Base-by-base conservation (phyloP, 2,329 filamentous ascomycete species). In the Fusarium scirpi region DNA sequence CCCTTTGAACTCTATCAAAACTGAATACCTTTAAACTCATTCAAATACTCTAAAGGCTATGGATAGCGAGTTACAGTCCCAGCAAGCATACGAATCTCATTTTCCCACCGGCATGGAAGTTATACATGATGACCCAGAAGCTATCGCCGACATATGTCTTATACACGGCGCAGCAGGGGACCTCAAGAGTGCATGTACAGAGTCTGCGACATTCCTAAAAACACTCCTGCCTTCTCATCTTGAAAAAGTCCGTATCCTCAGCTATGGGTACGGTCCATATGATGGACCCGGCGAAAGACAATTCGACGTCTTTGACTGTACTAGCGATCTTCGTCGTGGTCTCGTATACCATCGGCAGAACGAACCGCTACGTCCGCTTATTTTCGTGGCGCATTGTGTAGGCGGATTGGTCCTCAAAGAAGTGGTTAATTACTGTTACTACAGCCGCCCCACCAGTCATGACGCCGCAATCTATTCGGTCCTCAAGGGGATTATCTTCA, bases 301-400 rank as follows among this genome's bases (percentile, higher is more conserved):
- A 0, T 30, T 30, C 2, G 25, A 22, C 6, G 10, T 38, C 3
- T 38, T 38, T 4, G 34, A 4, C 5, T 29, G 29, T 1, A 29
- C 46, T 6, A 1, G 4, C 8, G 27, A 30, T 30, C n/a, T 48
- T 30, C 27, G 20, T 5, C 2, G 3, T 0, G n/a, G 29, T 0
- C 9, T 48, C 1, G 15, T 8, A 7, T 10, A 16, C 9, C 10
- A 8, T 20, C 46, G 46, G 3, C n/a, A 12, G 1, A 13, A 30
- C 3, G 5, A 4, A 8, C 46, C 27, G 0, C 1, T 30, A 3
- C n/a, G 46, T 6, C 27, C 46, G 1, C 13, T 48, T 7, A 48
- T 48, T 8, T 30, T 48, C 8, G 16, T 48, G 11, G 27, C 27
- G 15, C 27, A 48, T 29, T 30, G 46, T 15, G 20, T 48, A 0